phyloP scores from a whole-genome alignment of 345 rosid species.

The Hypericum perforatum region DNA sequence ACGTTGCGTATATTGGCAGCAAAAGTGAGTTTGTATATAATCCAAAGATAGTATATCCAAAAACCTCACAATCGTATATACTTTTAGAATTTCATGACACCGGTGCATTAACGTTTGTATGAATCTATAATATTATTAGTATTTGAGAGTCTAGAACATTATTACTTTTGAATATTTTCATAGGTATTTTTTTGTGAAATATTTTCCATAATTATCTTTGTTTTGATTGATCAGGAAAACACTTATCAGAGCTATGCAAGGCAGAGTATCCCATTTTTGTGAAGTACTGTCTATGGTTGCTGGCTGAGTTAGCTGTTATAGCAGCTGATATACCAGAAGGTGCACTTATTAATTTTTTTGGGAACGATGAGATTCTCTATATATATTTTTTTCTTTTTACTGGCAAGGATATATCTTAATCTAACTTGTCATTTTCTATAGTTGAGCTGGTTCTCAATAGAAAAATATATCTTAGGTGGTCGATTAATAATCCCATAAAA shows the following conservation, averaged over 20 bases:
- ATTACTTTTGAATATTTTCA: background rate
- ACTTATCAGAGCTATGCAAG: conserved; percentile 55
- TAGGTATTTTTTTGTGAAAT: background rate
- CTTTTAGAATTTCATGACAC: too few species aligned
- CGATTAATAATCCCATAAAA: too few species aligned
- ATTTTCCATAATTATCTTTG: background rate
- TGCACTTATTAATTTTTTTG: background rate
- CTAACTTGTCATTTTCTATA: too few species aligned
- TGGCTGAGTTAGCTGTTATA: conserved; percentile 54
- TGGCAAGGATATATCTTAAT: background rate
- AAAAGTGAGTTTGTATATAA: too few species aligned
- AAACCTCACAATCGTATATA: too few species aligned
- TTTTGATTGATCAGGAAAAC: conserved; percentile 35
- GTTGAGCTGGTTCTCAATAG: too few species aligned
- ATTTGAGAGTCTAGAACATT: too few species aligned
- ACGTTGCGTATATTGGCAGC: too few species aligned
- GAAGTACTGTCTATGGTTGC: conserved; percentile 51
- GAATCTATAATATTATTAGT: too few species aligned
- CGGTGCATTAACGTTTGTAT: too few species aligned
- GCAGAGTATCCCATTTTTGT: conserved; percentile 49
- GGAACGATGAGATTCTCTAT: background rate
- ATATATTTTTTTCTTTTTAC: background rate
- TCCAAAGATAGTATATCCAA: too few species aligned
- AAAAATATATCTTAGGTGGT: too few species aligned
- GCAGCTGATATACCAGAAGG: conserved; percentile 85